Evolutionary conservation across 176 grass and related monocot genomes (phyloP), one percentile per base, ranked within the genome.

Genomic region (Oryza glaberrima): DNA sequence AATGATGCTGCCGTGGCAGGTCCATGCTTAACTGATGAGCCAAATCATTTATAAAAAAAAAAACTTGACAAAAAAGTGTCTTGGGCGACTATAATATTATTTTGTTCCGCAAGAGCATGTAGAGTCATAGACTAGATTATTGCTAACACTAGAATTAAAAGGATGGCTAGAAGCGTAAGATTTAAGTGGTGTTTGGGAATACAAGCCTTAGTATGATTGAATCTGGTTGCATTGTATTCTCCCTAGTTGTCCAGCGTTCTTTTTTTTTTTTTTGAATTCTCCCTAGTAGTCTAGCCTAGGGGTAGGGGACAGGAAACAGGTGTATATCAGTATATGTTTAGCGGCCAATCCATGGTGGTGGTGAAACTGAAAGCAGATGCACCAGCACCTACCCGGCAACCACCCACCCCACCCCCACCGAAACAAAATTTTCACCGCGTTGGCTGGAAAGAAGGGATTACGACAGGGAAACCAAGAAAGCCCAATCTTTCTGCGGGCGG

Each of bases 111-210:
- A 7, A 22, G 56, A 63, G 20, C 52, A 23, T 19, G n/a, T 63
- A 63, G 20, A 58, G 54, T 17, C 30, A 14, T 72, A 45, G 3
- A 73, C 43, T 40, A 73, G 41, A 73, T 47, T 73, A 72, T 47
- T 47, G 38, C 11, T 45, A 26, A 46, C 7, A 5, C 3, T 52
- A 22, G 44, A 41, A 67, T 2, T 41, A 38, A 67, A 76, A 15
- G 23, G 20, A 67, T 54, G 20, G 56, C 11, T 14, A 40, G 84
- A 73, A 67, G 20, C 58, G 12, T n/a, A 15, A 80, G 17, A 83
- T 15, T 67, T 67, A 30, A 30, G 28, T 30, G 28, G 28, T 30
- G 28, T 30, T 30, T 30, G 28, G 28, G 28, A 30, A 30, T 30
- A 16, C 23, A 69, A 60, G 61, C 1, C 70, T 15, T n/a, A 20